Conservation (phyloP, 441 rosid genomes). For the Erodium texanum region DNA sequence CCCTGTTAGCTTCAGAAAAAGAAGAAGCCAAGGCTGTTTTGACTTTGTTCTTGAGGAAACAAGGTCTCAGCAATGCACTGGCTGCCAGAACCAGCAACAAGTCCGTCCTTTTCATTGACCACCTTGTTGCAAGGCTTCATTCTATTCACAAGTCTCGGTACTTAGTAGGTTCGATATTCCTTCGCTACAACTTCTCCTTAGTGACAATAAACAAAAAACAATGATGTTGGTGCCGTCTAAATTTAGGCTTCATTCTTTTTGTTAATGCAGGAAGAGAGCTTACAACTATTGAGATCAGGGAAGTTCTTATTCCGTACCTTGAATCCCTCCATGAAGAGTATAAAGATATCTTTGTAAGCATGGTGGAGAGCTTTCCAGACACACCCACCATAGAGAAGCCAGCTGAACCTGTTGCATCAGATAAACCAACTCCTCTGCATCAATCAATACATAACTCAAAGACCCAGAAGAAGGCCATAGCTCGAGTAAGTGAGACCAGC, state of each 20-base stretch:
- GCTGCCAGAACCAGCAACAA: constrained; percentile 54
- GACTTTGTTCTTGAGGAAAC: constrained; percentile 69
- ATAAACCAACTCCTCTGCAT: constrained; percentile 17
- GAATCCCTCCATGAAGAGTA: constrained; percentile 49
- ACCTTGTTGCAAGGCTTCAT: constrained; percentile 61
- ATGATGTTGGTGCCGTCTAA: constrained; percentile 1
- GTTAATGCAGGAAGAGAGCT: constrained; percentile 58
- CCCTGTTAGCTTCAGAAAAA: constrained; percentile 70
- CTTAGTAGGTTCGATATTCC: constrained; percentile 61
- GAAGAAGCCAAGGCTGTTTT: constrained; percentile 91
- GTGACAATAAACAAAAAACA: too few species aligned
- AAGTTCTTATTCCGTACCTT: constrained; percentile 58
- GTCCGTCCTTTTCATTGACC: constrained; percentile 53
- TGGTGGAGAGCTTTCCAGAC: constrained; percentile 55
- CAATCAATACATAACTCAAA: constrained; percentile 24
- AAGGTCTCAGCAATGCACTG: constrained; percentile 54
- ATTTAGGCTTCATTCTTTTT: not conserved
- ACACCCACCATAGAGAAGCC: constrained; percentile 35
- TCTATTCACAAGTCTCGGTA: constrained; percentile 50
- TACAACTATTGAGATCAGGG: constrained; percentile 67
- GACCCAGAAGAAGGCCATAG: constrained; percentile 44
- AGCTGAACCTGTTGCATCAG: not conserved
- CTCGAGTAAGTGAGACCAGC: constrained; percentile 46
- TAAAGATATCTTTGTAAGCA: constrained; percentile 36
- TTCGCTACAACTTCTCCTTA: constrained; percentile 8